A percentile compares a stretch with the other conserved stretches of the same genome.
Conservation (phyloP, 2,329 filamentous ascomycete species). For the Penicillium sumatraense region DNA sequence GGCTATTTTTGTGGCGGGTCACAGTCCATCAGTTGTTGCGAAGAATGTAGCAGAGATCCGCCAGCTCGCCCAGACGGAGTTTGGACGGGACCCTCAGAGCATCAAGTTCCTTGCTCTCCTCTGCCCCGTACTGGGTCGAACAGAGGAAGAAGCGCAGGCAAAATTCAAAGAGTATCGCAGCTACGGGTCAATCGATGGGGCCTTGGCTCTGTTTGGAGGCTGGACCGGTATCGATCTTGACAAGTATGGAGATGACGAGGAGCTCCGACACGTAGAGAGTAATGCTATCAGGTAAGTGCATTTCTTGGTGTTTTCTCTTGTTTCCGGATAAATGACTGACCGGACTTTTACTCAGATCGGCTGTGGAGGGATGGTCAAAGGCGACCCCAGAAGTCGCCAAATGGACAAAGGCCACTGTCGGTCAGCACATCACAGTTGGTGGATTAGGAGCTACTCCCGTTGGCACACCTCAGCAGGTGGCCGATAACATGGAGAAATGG, state of each 20-base stretch:
- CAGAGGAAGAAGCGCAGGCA: slow-evolving; percentile 67
- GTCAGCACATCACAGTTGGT: slow-evolving; percentile 69
- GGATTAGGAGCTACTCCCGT: slow-evolving; percentile 69
- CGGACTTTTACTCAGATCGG: slow-evolving; percentile 43
- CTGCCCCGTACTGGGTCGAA: slow-evolving; percentile 67
- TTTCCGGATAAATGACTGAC: not conserved
- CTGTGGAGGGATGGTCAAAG: slow-evolving; percentile 56
- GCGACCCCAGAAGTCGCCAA: slow-evolving; percentile 64
- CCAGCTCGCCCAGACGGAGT: slow-evolving; percentile 55
- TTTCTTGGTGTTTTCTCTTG: too few relatives aligned
- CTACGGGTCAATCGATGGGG: slow-evolving; percentile 69
- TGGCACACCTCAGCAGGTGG: slow-evolving; percentile 67
- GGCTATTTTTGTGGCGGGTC: slow-evolving; percentile 70
- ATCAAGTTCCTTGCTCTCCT: slow-evolving; percentile 73
- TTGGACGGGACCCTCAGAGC: slow-evolving; percentile 61
- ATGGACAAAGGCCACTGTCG: slow-evolving; percentile 74
- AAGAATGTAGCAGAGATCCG: slow-evolving; percentile 68
- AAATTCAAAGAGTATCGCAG: slow-evolving; percentile 67
- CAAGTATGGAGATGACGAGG: slow-evolving; percentile 66
- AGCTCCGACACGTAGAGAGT: slow-evolving; percentile 64
- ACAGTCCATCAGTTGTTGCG: slow-evolving; percentile 64
- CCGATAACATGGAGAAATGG: slow-evolving; percentile 71
- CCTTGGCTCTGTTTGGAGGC: slow-evolving; percentile 71
- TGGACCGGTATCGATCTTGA: slow-evolving; percentile 73
- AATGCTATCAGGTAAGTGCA: slow-evolving; percentile 58